Percentiles rank a stretch among this genome's conserved stretches.
These are phyloP conservation scores for Podospora pseudocomata DNA, from an alignment of 495 filamentous ascomycete genomes.

Conservation along the genomic window DNA sequence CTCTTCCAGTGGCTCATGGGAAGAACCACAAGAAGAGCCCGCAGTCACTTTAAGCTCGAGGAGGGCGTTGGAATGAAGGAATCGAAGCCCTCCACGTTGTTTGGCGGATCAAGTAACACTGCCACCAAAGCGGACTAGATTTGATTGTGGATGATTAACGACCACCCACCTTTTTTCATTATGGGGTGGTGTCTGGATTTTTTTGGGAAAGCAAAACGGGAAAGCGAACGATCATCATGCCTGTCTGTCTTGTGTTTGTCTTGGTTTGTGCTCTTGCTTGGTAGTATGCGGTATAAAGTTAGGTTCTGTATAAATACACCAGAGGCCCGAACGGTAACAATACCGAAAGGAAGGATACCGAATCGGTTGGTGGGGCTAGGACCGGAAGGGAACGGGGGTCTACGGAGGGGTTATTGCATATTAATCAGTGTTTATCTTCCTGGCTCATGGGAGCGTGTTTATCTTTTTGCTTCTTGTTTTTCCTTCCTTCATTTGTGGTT, in stretches of 20 bases:
- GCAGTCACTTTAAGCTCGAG: constrained; percentile 17
- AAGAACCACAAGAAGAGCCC: constrained; percentile 7
- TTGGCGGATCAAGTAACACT: constrained; percentile 2
- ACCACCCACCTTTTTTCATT: not conserved
- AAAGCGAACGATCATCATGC: not conserved
- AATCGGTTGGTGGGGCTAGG: not conserved
- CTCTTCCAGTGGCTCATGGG: constrained; percentile 20
- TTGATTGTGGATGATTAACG: not conserved
- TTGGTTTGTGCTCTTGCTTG: not conserved
- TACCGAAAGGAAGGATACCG: not conserved
- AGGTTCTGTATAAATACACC: not conserved
- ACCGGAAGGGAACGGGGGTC: not conserved
- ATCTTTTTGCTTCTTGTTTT: constrained; percentile 2
- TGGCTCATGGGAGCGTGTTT: not conserved
- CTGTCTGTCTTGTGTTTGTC: not conserved
- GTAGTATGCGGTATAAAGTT: not conserved
- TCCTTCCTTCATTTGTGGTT: not conserved
- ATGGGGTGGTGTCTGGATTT: not conserved
- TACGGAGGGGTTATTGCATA: constrained; percentile 5
- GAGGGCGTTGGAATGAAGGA: constrained; percentile 11
- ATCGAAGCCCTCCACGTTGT: constrained; percentile 8
- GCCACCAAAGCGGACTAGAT: constrained; percentile 19
- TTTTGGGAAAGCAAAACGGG: not conserved
- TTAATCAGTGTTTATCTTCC: constrained; percentile 8
- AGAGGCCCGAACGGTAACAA: not conserved